Percentiles rank a stretch among this genome's conserved stretches.
Evolutionary conservation across 23 red algal genomes (phyloP).

Genomic region (Gracilariopsis chorda): DNA sequence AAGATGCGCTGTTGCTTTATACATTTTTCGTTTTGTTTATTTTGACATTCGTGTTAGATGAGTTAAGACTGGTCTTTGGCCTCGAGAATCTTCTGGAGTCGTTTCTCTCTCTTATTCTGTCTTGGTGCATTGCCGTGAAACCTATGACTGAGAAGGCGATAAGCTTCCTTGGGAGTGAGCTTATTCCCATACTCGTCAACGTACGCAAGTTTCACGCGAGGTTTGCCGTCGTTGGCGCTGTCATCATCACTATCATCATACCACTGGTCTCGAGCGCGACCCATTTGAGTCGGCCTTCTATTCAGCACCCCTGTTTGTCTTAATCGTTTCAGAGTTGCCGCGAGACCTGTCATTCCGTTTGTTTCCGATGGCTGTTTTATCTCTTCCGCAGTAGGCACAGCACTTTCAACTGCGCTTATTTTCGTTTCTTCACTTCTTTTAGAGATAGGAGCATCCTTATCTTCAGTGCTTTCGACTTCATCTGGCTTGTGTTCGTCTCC

Average conservation of each 20-base stretch:
- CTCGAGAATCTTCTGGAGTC: conserved; percentile 41
- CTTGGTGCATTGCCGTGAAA: conserved; percentile 78
- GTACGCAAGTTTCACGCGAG: conserved; percentile 56
- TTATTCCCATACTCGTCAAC: conserved; percentile 68
- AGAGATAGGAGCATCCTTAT: not conserved
- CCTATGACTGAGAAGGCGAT: conserved; percentile 62
- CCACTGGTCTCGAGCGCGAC: conserved; percentile 60
- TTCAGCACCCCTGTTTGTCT: conserved; percentile 31
- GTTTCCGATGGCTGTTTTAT: not conserved
- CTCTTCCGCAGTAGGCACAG: not conserved
- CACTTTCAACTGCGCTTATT: not conserved
- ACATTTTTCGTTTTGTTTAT: too few relatives aligned
- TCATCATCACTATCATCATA: conserved; percentile 19
- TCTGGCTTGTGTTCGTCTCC: not conserved
- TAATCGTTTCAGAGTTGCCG: conserved; percentile 37
- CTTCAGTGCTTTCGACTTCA: not conserved
- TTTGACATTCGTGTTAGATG: too few relatives aligned
- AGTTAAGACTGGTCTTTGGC: not conserved
- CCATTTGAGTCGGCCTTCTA: conserved; percentile 21
- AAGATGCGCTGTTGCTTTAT: too few relatives aligned
- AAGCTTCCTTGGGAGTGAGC: conserved; percentile 72
- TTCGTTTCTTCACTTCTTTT: not conserved
- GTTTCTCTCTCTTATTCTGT: conserved; percentile 73
- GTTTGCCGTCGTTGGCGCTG: not conserved
- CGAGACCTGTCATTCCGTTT: conserved; percentile 41